These are phyloP conservation scores for Termitomyces sp. DNA, from an alignment of 1,284 basidiomycete species.

Conservation along the genomic window DNA sequence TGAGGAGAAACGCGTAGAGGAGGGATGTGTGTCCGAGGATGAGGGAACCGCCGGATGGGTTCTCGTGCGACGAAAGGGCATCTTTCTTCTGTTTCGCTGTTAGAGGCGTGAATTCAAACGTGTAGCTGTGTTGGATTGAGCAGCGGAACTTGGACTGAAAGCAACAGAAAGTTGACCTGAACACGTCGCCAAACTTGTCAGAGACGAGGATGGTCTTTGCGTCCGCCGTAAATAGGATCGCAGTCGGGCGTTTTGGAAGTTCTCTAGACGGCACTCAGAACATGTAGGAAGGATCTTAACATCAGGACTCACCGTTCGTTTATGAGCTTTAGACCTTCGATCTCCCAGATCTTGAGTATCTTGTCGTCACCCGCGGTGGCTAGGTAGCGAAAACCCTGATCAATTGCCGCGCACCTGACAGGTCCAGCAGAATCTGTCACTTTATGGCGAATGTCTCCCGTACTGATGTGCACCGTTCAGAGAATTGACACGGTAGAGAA, in stretches of 20 bases:
- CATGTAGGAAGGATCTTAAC: neutral
- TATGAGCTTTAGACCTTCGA: slow-evolving; percentile 49
- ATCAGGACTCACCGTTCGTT: slow-evolving; percentile 49
- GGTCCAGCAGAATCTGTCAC: slow-evolving; percentile 45
- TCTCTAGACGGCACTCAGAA: slow-evolving; percentile 39
- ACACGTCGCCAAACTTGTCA: slow-evolving; percentile 88
- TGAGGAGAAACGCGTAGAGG: slow-evolving; percentile 68
- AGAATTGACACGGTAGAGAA: neutral
- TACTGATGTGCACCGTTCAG: slow-evolving; percentile 30
- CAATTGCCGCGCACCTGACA: slow-evolving; percentile 57
- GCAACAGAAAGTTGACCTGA: slow-evolving; percentile 45
- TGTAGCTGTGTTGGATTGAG: slow-evolving; percentile 38
- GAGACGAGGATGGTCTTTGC: slow-evolving; percentile 60
- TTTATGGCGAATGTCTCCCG: slow-evolving; percentile 47
- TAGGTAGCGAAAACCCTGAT: slow-evolving; percentile 42
- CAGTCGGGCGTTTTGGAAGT: slow-evolving; percentile 73
- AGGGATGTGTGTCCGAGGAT: slow-evolving; percentile 85
- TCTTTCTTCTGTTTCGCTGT: slow-evolving; percentile 31
- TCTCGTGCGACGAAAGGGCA: slow-evolving; percentile 57
- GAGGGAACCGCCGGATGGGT: slow-evolving; percentile 69
- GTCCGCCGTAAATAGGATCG: slow-evolving; percentile 52
- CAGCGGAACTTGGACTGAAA: neutral
- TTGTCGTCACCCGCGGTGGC: slow-evolving; percentile 79
- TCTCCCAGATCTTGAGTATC: slow-evolving; percentile 65
- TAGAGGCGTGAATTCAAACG: slow-evolving; percentile 30